A percentile compares a stretch with the other conserved stretches of the same genome.
These are phyloP conservation scores for Termitomyces sp. DNA, from an alignment of 768 basidiomycete species.

Conservation along the genomic window DNA sequence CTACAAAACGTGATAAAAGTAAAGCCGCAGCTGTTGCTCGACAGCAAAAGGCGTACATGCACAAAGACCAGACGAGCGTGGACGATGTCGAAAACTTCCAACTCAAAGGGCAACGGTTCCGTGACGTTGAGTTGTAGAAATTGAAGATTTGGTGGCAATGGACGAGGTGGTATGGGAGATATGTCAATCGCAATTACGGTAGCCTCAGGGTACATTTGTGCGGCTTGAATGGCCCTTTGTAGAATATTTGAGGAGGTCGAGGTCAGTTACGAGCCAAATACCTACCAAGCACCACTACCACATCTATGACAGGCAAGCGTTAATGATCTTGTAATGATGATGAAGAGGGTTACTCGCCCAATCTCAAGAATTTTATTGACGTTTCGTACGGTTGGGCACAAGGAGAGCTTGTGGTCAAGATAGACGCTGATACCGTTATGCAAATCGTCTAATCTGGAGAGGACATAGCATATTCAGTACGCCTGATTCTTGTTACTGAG, in stretches of 20 bases:
- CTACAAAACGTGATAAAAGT: neutral
- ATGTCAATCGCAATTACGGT: constrained; percentile 6
- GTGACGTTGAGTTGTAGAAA: constrained; percentile 1
- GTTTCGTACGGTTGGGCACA: neutral
- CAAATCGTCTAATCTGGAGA: constrained; percentile 1
- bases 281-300: constrained; percentile 4
- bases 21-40: neutral
- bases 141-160: neutral
- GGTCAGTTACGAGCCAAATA: too few species aligned
- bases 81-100: neutral
- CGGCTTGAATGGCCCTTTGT: constrained; percentile 2
- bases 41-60: neutral
- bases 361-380: constrained; percentile 2
- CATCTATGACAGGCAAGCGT: neutral
- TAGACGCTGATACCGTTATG: neutral
- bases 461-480: too few species aligned
- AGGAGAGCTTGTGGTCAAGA: constrained; percentile 1
- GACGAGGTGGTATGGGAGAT: neutral
- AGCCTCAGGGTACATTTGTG: constrained; percentile 1
- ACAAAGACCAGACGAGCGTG: neutral
- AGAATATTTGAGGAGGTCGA: too few species aligned
- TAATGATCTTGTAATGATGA: neutral
- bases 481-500: neutral
- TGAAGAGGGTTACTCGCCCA: neutral
- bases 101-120: neutral